Evolutionary conservation across 768 basidiomycete genomes (phyloP).

Genomic region (Mycena crocata): DNA sequence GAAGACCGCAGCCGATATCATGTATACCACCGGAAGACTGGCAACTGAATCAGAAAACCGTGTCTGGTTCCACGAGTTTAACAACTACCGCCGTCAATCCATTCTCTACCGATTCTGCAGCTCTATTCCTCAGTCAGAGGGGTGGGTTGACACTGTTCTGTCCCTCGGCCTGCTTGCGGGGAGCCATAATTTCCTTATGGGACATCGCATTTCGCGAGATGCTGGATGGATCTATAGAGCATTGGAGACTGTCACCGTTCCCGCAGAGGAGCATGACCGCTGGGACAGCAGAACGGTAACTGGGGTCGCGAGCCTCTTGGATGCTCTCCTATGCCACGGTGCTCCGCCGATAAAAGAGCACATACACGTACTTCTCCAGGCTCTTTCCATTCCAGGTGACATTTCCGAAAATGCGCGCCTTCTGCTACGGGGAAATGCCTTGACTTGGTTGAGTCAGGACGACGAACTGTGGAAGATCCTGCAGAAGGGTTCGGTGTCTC

Average conservation of each 20-base stretch:
- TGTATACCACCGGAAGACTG: background rate
- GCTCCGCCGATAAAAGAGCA: slow-evolving; percentile 1
- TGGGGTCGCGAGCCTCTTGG: background rate
- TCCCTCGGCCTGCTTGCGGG: background rate
- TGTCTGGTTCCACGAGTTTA: background rate
- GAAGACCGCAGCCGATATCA: slow-evolving; percentile 1
- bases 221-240: background rate
- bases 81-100: background rate
- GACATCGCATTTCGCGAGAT: background rate
- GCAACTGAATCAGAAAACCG: background rate
- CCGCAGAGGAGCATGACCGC: background rate
- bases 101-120: background rate
- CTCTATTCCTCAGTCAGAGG: background rate
- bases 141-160: background rate
- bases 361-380: background rate
- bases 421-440: background rate
- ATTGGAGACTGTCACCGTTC: background rate
- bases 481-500: no score
- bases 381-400: slow-evolving; percentile 5
- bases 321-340: slow-evolving; percentile 1
- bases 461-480: no score
- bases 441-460: no score
- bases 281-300: slow-evolving; percentile 1
- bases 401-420: background rate
- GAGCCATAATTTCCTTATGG: background rate